Evolutionary conservation across 2,329 filamentous ascomycete species (phyloP).

Genomic region (Paecilomyces niveus): DNA sequence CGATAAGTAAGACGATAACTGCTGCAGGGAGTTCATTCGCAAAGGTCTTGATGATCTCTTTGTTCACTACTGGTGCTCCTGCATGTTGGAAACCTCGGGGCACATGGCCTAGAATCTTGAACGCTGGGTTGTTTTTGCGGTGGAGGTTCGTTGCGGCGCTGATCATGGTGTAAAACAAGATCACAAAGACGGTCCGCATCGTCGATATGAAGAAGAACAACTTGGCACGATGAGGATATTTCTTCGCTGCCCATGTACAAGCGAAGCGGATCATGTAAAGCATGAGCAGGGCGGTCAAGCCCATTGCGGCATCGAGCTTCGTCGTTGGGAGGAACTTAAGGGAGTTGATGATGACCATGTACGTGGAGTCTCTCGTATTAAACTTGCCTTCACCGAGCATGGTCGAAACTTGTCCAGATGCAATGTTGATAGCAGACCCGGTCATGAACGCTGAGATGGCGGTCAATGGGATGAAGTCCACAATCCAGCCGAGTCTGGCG

Average conservation of each 20-base stretch:
- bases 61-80: conserved; percentile 62
- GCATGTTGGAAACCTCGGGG: conserved; percentile 82
- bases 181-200: conserved; percentile 82
- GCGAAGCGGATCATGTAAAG: conserved; percentile 67
- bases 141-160: conserved; percentile 77
- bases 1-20: conserved; percentile 90
- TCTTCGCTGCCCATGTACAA: conserved; percentile 61
- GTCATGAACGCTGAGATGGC: conserved; percentile 96
- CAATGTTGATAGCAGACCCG: conserved; percentile 85
- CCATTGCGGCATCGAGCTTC: conserved; percentile 76
- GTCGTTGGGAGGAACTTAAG: conserved; percentile 62
- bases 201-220: conserved; percentile 86
- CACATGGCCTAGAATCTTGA: conserved; percentile 68
- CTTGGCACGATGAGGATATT: conserved; percentile 62
- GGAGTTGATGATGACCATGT: conserved; percentile 74
- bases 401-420: conserved; percentile 70
- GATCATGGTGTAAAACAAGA: conserved; percentile 84
- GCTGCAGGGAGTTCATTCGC: conserved; percentile 69
- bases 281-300: conserved; percentile 69
- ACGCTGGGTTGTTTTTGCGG: conserved; percentile 55
- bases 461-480: conserved; percentile 85
- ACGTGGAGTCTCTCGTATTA: conserved; percentile 70
- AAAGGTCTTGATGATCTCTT: conserved; percentile 60
- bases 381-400: conserved; percentile 69
- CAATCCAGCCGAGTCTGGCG: conserved; percentile 76